Base-by-base conservation (phyloP, 2,329 filamentous ascomycete genomes). In the Davidsoniella virescens region DNA sequence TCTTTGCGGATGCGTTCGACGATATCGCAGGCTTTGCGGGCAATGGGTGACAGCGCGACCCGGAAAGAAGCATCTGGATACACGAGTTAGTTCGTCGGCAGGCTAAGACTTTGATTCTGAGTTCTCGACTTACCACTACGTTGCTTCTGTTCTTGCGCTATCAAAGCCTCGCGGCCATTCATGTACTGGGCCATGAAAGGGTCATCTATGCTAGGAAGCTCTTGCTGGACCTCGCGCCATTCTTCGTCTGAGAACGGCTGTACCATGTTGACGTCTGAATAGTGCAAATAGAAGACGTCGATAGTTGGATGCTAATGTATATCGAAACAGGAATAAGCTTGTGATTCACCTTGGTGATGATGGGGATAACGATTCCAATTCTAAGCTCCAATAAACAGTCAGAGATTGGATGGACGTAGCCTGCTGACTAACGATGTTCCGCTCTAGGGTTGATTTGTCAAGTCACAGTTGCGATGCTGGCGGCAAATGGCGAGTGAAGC, bases 111-210 rank as follows among this genome's bases (percentile, higher is more conserved):
- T 37, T 47, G 42, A 4, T 33, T 33, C 10, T 50, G 43, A 49
- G 47, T 50, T 7, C 38, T 17, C 17, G 10, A 17, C 46, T 37
- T 44, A 54, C 52, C 52, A 59, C 58, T 55, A 86, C 87, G 62
- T 87, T 87, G 53, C 88, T 79, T 83, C 64, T 85, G 81, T 63
- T 96, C 92, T 61, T 94, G 76, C 16, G 72, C 71, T 52, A 94
- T 82, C 48, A 96, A 72, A 23, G 78, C 79, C 57, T 82, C 73
- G 47, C 88, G 77, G 18, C 86, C 86, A 41, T 76, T 66, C 38
- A 94, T 67, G 60, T 94, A 95, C 61, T 90, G 79, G 58, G 86
- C 78, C 44, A 95, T 75, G 63, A 94, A 87, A 0, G 82, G 78
- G 58, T 94, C 86, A 8, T 75, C 67, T 17, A 65, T 65, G 2